Evolutionary conservation across 768 basidiomycete species (phyloP).

Genomic region (Macrolepiota fuliginosa): DNA sequence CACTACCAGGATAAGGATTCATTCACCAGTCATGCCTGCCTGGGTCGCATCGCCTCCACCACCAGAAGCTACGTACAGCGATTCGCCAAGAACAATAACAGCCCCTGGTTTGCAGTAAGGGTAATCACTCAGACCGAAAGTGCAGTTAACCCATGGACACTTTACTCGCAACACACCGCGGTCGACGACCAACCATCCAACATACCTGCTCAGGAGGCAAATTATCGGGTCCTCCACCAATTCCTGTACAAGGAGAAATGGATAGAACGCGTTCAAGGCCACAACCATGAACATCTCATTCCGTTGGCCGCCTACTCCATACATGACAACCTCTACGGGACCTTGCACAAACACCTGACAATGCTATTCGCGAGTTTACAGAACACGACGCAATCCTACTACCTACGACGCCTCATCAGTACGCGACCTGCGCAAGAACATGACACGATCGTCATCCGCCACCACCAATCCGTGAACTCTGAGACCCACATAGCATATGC

Average conservation of each 20-base stretch:
- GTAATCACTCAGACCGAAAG: too few relatives aligned
- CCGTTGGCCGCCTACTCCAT: not conserved
- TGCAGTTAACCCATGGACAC: not conserved
- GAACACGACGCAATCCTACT: not conserved
- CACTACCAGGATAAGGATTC: not conserved
- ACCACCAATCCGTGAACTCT: conserved; percentile 8
- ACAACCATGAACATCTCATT: not conserved
- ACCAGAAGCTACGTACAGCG: not conserved
- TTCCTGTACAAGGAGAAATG: conserved; percentile 13
- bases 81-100: not conserved
- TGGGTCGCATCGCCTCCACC: not conserved
- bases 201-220: not conserved
- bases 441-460: not conserved
- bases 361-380: not conserved
- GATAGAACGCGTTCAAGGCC: not conserved
- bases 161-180: not conserved
- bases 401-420: conserved; percentile 14
- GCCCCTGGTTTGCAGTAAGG: not conserved
- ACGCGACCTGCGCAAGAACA: conserved; percentile 14
- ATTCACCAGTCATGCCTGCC: not conserved
- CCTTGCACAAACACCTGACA: not conserved
- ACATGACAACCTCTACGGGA: not conserved
- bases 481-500: not conserved
- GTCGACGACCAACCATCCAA: not conserved
- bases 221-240: conserved; percentile 10